phyloP scores from a whole-genome alignment of 306 rosid genomes.

The Coriaria nepalensis region DNA sequence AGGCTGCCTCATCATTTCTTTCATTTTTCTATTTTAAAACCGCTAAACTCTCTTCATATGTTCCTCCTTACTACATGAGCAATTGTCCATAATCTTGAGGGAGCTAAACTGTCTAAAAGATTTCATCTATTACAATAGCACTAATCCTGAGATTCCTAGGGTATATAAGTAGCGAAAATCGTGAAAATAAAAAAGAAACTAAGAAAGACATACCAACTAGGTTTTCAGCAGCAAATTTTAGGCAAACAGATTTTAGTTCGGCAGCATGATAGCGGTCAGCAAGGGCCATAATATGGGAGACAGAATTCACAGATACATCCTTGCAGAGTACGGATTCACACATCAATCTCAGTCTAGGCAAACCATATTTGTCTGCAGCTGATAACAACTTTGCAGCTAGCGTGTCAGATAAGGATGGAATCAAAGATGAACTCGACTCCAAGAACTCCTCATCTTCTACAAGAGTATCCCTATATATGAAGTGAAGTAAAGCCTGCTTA shows the following conservation, averaged over 20 bases:
- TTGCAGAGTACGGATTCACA: slow-evolving; percentile 94
- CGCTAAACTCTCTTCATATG: too few relatives aligned
- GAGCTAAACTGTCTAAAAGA: too few relatives aligned
- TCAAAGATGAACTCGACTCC: slow-evolving; percentile 44
- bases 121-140: too few relatives aligned
- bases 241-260: slow-evolving; percentile 75
- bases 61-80: too few relatives aligned
- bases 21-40: too few relatives aligned
- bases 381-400: slow-evolving; percentile 81
- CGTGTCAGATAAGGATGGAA: slow-evolving; percentile 48
- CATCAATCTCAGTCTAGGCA: slow-evolving; percentile 79
- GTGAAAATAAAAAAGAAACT: slow-evolving; percentile 9
- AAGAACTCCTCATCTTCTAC: slow-evolving; percentile 67
- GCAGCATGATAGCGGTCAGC: slow-evolving; percentile 78
- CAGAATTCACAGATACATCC: slow-evolving; percentile 79
- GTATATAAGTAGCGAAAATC: slow-evolving; percentile 5
- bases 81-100: too few relatives aligned
- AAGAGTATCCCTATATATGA: slow-evolving; percentile 71
- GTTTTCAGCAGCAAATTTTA: slow-evolving; percentile 84
- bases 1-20: too few relatives aligned
- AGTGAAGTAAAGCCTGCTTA: slow-evolving; percentile 86
- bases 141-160: background rate
- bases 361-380: slow-evolving; percentile 73
- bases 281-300: slow-evolving; percentile 76
- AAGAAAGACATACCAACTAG: slow-evolving; percentile 58